These are phyloP conservation scores for Theobroma grandiflorum DNA, from an alignment of 441 rosid genomes.

Conservation along the genomic window DNA sequence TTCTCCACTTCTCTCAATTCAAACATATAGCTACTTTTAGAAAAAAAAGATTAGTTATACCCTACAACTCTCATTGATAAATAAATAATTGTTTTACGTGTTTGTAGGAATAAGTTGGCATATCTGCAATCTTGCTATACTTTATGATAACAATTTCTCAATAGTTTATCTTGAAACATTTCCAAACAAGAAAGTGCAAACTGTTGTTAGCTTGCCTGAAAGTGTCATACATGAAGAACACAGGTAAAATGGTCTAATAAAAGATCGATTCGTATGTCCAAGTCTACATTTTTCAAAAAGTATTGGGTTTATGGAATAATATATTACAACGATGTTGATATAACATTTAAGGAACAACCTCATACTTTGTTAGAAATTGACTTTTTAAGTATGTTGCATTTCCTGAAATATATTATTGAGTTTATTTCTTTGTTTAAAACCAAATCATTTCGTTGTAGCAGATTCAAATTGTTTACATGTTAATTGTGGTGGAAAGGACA, in stretches of 20 bases:
- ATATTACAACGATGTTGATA: background rate
- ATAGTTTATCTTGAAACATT: background rate
- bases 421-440: constrained; percentile 6
- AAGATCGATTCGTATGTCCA: background rate
- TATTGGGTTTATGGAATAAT: background rate
- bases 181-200: background rate
- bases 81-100: background rate
- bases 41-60: background rate
- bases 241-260: constrained; percentile 1
- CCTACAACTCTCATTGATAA: background rate
- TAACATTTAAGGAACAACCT: background rate
- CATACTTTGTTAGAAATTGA: background rate
- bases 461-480: constrained; percentile 66
- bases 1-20: background rate
- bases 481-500: constrained; percentile 72
- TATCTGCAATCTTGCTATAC: constrained; percentile 25
- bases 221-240: constrained; percentile 1
- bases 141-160: background rate
- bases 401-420: constrained; percentile 15
- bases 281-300: background rate
- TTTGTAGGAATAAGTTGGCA: constrained; percentile 10
- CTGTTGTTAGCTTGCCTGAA: background rate
- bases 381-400: constrained; percentile 6
- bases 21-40: background rate
- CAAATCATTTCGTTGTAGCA: constrained; percentile 30